These are phyloP conservation scores for Amphibolis antarctica DNA, from an alignment of 106 monocot genomes.

Conservation along the genomic window DNA sequence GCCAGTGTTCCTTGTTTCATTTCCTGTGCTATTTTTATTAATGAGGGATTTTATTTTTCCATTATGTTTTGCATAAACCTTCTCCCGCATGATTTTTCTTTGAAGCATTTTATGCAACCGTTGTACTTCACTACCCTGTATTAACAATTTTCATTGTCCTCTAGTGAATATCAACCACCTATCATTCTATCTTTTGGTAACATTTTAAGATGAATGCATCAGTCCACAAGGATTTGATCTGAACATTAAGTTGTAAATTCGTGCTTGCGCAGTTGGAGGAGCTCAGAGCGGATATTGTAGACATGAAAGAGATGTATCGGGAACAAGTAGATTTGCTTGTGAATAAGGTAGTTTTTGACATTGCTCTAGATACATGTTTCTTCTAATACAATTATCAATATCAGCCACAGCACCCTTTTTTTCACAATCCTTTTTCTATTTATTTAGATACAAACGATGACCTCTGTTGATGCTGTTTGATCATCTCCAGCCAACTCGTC, in stretches of 20 bases:
- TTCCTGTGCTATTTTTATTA: too few species aligned
- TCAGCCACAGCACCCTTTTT: neutral
- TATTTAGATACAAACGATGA: slow-evolving; percentile 7
- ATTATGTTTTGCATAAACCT: too few species aligned
- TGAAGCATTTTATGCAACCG: too few species aligned
- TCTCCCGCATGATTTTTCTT: too few species aligned
- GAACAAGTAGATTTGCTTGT: slow-evolving; percentile 98
- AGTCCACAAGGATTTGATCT: neutral
- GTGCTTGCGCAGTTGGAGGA: slow-evolving; percentile 68
- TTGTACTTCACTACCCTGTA: too few species aligned
- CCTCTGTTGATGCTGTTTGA: too few species aligned
- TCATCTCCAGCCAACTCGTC: too few species aligned
- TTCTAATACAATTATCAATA: neutral
- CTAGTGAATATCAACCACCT: neutral
- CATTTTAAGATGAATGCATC: neutral
- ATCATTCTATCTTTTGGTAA: slow-evolving; percentile 1
- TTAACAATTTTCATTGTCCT: too few species aligned
- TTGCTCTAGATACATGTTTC: neutral
- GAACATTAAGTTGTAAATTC: neutral
- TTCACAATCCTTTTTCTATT: neutral
- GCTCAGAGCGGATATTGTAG: slow-evolving; percentile 82
- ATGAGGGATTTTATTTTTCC: too few species aligned
- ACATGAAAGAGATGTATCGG: slow-evolving; percentile 96
- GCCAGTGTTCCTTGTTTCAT: too few species aligned
- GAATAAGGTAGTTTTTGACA: slow-evolving; percentile 47